Base-by-base conservation (phyloP, 257 asterid species). In the Mentha longifolia region DNA sequence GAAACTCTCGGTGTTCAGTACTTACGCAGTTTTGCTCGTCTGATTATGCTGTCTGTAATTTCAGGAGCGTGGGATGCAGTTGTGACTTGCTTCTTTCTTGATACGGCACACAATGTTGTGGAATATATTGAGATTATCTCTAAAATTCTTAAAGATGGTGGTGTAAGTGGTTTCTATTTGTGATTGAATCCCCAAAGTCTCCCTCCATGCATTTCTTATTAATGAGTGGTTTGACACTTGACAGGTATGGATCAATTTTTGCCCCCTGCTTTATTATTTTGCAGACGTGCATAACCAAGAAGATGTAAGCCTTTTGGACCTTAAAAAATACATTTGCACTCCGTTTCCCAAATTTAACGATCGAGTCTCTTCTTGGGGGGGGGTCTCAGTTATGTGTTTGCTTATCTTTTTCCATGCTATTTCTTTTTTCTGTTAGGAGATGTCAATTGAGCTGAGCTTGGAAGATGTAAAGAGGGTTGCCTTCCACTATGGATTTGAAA, bases 11-110 rank as follows among this genome's bases (percentile, higher is more conserved):
- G 35, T 55, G 33, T 68, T 58, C 19, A 46, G 30, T 28, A 72
- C 20, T 8, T 55, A 20, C 65, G 51, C 67, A 43, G 35, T 43
- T 65, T 63, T 51, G 54, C 57, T 77, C 4, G 39, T 62, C 62
- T 57, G 46, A 49, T 65, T 16, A 11, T 56, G 10, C 20, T 64
- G 7, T 11, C 54, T 13, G 59, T 70, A 74, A 78, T 76, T 76
- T 78, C 93, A 94, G 99, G 97, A 74, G 86, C 74, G 70, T 94
- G 99, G 99, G 97, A 94, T 88, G 95, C 95, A 52, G 97, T 94
- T 65, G 99, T 89, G 72, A 94, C 98, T 62, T 94, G 99, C 83
- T 94, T 94, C 84, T 94, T 94, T 80, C 79, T 94, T 65, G 99
- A 94, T 74, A 94, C 99, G 45, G 99, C 98, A n/a, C 99, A 94